These are phyloP conservation scores for Nigrospora sphaerica DNA, from an alignment of 2,329 filamentous ascomycete genomes.

Conservation along the genomic window DNA sequence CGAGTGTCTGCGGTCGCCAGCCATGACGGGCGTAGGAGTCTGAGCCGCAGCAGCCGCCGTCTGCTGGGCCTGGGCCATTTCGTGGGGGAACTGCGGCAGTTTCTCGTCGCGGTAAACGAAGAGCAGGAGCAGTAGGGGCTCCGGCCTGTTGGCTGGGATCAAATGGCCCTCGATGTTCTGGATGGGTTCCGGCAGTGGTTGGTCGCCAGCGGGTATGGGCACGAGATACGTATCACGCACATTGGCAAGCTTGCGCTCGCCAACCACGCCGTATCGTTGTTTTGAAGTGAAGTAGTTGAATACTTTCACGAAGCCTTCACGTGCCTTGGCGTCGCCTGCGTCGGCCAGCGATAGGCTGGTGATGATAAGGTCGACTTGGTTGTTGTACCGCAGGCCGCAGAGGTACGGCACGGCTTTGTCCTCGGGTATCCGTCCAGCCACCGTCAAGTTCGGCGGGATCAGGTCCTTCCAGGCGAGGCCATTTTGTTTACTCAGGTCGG, in stretches of 20 bases:
- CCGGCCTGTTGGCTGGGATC: constrained; percentile 62
- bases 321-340: constrained; percentile 51
- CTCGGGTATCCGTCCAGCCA: constrained; percentile 75
- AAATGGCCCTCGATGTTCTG: constrained; percentile 80
- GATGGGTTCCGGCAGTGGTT: constrained; percentile 75
- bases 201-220: constrained; percentile 67
- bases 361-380: constrained; percentile 77
- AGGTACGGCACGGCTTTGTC: constrained; percentile 86
- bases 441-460: constrained; percentile 61
- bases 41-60: constrained; percentile 11
- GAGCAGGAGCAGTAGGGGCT: constrained; percentile 74
- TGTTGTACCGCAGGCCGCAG: constrained; percentile 75
- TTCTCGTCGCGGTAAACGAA: constrained; percentile 71
- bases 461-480: constrained; percentile 62
- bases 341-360: constrained; percentile 56
- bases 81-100: constrained; percentile 11
- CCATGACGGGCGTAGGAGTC: constrained; percentile 16
- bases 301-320: constrained; percentile 63
- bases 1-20: constrained; percentile 34
- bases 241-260: constrained; percentile 64
- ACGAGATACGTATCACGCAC: constrained; percentile 90
- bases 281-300: constrained; percentile 82
- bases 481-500: constrained; percentile 57
- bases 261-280: constrained; percentile 80
- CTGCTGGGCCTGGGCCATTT: too few relatives aligned